A percentile compares a stretch with the other conserved stretches of the same genome.
phyloP scores from a whole-genome alignment of 352 stramenopile species.

The Hyaloperonospora arabidopsidis region DNA sequence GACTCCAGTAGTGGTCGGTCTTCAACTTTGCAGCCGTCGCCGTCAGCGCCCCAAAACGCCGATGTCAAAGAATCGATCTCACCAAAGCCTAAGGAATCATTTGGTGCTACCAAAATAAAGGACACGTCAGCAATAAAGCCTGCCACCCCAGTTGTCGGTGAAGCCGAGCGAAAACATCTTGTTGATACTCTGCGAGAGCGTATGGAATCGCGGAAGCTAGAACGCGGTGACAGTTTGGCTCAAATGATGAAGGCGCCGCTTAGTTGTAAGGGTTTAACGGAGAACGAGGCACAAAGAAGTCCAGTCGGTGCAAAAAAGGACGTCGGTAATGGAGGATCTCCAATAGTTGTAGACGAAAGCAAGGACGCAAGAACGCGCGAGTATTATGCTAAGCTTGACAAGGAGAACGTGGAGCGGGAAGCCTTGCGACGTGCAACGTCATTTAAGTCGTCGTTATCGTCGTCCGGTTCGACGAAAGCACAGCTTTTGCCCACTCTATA shows the following conservation, averaged over 20 bases:
- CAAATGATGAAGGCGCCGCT: slow-evolving; percentile 31
- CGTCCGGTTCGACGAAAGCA: slow-evolving; percentile 10
- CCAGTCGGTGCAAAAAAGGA: slow-evolving; percentile 16
- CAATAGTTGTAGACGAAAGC: slow-evolving; percentile 17
- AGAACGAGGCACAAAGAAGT: slow-evolving; percentile 14
- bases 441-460: slow-evolving; percentile 49
- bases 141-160: slow-evolving; percentile 16
- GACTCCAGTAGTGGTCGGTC: slow-evolving; percentile 19
- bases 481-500: slow-evolving; percentile 18
- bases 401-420: slow-evolving; percentile 44
- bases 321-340: slow-evolving; percentile 10
- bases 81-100: slow-evolving; percentile 17
- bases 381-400: slow-evolving; percentile 52
- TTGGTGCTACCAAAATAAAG: slow-evolving; percentile 14
- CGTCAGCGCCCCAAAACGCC: slow-evolving; percentile 13
- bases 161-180: slow-evolving; percentile 34
- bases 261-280: slow-evolving; percentile 13
- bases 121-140: slow-evolving; percentile 11
- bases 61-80: slow-evolving; percentile 11
- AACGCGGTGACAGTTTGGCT: slow-evolving; percentile 29
- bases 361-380: slow-evolving; percentile 42
- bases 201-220: slow-evolving; percentile 38
- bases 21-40: slow-evolving; percentile 14
- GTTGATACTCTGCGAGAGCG: slow-evolving; percentile 29
- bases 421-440: slow-evolving; percentile 25